phyloP scores from a whole-genome alignment of 2,329 filamentous ascomycete genomes.

The Thelonectria blattea region DNA sequence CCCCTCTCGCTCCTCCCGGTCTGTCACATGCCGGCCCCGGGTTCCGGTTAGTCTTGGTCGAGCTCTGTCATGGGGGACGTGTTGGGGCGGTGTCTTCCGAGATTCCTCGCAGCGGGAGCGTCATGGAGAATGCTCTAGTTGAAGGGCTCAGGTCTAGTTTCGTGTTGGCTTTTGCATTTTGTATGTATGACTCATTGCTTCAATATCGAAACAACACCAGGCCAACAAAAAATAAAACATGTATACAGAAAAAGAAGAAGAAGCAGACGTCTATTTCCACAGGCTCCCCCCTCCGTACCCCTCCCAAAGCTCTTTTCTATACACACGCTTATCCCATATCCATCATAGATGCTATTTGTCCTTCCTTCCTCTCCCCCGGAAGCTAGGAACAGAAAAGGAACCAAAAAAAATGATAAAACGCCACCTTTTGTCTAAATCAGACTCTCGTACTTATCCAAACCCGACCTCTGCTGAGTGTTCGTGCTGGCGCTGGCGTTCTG shows the following conservation, averaged over 20 bases:
- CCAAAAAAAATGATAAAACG: conserved; percentile 5
- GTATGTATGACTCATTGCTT: too few relatives aligned
- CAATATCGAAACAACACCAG: too few relatives aligned
- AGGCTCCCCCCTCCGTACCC: background rate
- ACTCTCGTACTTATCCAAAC: conserved; percentile 73
- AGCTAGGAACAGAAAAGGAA: too few relatives aligned
- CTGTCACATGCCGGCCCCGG: too few relatives aligned
- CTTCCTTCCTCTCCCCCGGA: background rate
- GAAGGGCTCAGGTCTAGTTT: too few relatives aligned
- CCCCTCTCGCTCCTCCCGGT: too few relatives aligned
- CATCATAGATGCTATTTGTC: conserved; percentile 3
- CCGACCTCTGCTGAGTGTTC: conserved; percentile 51
- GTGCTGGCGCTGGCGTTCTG: conserved; percentile 38
- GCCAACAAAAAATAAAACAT: background rate
- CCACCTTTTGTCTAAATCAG: conserved; percentile 54
- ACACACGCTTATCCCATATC: conserved; percentile 5
- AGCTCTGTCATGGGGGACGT: too few relatives aligned
- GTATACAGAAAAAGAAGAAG: background rate
- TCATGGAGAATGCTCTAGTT: too few relatives aligned
- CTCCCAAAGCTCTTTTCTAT: background rate
- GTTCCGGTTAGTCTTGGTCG: too few relatives aligned
- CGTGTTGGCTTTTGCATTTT: too few relatives aligned
- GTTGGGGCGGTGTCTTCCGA: too few relatives aligned
- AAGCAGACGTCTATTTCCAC: conserved; percentile 6
- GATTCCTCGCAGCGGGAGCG: too few relatives aligned